phyloP scores from a whole-genome alignment of 768 basidiomycete genomes.

The Pisolithus microcarpus region DNA sequence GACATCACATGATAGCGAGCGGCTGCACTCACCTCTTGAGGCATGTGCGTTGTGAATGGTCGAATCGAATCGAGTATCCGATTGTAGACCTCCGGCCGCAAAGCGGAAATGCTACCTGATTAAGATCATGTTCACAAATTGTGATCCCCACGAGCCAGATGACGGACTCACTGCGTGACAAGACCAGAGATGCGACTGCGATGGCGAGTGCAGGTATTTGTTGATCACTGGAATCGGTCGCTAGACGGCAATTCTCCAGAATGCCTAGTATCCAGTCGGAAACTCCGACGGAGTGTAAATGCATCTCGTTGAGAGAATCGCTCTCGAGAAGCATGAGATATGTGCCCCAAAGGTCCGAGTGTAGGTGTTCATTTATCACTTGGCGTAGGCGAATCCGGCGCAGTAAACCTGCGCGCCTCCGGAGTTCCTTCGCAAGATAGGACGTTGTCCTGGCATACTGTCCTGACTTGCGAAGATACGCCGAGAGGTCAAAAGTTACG shows the following conservation, averaged over 20 bases:
- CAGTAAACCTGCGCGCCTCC: conserved; percentile 40
- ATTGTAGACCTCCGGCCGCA: conserved; percentile 32
- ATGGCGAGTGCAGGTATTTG: conserved; percentile 21
- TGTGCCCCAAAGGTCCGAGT: conserved; percentile 48
- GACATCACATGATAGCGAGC: not conserved
- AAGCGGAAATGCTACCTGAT: conserved; percentile 34
- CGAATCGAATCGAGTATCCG: conserved; percentile 37
- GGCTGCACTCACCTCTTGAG: conserved; percentile 17
- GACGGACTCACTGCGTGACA: conserved; percentile 30
- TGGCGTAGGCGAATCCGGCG: conserved; percentile 35
- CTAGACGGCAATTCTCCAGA: conserved; percentile 12
- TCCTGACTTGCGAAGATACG: conserved; percentile 15
- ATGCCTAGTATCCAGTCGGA: conserved; percentile 21
- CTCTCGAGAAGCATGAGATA: conserved; percentile 59
- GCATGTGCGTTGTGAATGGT: conserved; percentile 28
- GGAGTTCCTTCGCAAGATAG: conserved; percentile 42
- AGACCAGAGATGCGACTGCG: conserved; percentile 29
- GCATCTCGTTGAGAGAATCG: conserved; percentile 39
- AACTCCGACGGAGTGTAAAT: conserved; percentile 38
- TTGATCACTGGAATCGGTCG: conserved; percentile 4
- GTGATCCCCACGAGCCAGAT: conserved; percentile 15
- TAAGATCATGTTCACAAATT: conserved; percentile 19
- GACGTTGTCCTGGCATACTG: conserved; percentile 32
- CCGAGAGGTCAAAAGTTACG: conserved; percentile 39
- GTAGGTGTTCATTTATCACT: conserved; percentile 23